These are phyloP conservation scores for Cercospora zeae-maydis DNA, from an alignment of 2,329 filamentous ascomycete genomes.

Conservation along the genomic window DNA sequence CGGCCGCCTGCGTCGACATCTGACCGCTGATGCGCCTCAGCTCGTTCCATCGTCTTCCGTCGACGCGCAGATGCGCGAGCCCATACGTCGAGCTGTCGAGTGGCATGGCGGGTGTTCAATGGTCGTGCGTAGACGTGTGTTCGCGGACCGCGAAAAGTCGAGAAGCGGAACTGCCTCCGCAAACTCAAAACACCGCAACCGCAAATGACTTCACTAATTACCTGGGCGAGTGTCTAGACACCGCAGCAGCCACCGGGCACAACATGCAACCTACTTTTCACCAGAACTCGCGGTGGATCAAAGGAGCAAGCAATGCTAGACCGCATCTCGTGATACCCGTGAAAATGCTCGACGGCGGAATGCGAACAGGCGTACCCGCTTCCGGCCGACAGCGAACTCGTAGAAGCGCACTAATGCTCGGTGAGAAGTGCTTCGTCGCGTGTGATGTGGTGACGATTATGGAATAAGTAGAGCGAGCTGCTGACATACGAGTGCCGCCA, in stretches of 20 bases:
- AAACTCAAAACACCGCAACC: neutral
- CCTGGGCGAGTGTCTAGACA: neutral
- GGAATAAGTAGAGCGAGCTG: neutral
- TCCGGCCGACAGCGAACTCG: slow-evolving; percentile 10
- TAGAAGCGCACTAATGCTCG: neutral
- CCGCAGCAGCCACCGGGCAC: neutral
- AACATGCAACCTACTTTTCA: neutral
- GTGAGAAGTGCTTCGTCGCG: slow-evolving; percentile 9
- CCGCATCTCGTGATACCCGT: slow-evolving; percentile 1
- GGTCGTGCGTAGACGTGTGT: neutral
- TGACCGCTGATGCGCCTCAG: slow-evolving; percentile 82
- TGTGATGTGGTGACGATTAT: neutral
- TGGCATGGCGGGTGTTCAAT: slow-evolving; percentile 60
- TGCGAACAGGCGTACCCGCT: neutral
- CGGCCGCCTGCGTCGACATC: slow-evolving; percentile 86
- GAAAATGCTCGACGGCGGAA: neutral
- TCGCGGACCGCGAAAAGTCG: neutral
- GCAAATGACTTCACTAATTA: neutral
- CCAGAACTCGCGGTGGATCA: neutral
- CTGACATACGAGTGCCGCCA: slow-evolving; percentile 8
- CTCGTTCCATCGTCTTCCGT: slow-evolving; percentile 93
- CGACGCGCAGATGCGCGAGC: slow-evolving; percentile 65
- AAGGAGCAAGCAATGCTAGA: neutral
- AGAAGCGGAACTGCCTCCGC: neutral
- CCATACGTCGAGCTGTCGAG: slow-evolving; percentile 92